A percentile compares a stretch with the other conserved stretches of the same genome.
Conservation (phyloP, 257 asterid genomes). For the Osmanthus fragrans region DNA sequence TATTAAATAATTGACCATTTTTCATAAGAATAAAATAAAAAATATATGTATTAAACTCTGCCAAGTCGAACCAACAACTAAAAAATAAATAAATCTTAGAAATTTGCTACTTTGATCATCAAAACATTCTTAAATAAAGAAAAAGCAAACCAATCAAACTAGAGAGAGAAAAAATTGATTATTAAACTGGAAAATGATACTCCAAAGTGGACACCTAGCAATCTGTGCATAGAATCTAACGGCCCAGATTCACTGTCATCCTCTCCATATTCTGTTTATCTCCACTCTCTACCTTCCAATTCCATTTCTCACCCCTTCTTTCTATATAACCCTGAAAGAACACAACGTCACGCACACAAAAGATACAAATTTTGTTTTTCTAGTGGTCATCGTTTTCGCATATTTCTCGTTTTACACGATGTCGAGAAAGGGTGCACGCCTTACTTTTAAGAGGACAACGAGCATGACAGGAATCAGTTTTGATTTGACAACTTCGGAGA, state of each 20-base stretch:
- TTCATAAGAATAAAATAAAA: too few relatives aligned
- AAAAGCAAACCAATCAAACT: slow-evolving; percentile 8
- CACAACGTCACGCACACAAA: neutral
- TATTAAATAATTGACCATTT: too few relatives aligned
- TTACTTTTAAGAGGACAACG: slow-evolving; percentile 38
- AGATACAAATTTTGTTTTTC: neutral
- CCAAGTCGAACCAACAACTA: too few relatives aligned
- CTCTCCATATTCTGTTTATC: neutral
- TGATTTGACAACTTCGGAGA: slow-evolving; percentile 24
- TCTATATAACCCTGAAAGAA: neutral
- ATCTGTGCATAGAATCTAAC: slow-evolving; percentile 19
- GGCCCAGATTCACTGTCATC: slow-evolving; percentile 28
- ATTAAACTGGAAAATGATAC: slow-evolving; percentile 27
- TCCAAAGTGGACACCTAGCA: slow-evolving; percentile 20
- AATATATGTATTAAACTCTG: too few relatives aligned
- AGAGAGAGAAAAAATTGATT: slow-evolving; percentile 1
- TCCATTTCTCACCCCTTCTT: neutral
- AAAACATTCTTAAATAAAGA: neutral
- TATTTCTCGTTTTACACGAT: slow-evolving; percentile 17
- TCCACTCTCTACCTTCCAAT: neutral
- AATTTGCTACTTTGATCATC: neutral
- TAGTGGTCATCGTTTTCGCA: neutral
- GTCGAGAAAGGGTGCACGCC: slow-evolving; percentile 44
- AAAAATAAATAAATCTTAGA: neutral
- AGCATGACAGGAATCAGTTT: slow-evolving; percentile 51